These are phyloP conservation scores for Trametes hirsuta DNA, from an alignment of 1,284 basidiomycete species.

Conservation along the genomic window DNA sequence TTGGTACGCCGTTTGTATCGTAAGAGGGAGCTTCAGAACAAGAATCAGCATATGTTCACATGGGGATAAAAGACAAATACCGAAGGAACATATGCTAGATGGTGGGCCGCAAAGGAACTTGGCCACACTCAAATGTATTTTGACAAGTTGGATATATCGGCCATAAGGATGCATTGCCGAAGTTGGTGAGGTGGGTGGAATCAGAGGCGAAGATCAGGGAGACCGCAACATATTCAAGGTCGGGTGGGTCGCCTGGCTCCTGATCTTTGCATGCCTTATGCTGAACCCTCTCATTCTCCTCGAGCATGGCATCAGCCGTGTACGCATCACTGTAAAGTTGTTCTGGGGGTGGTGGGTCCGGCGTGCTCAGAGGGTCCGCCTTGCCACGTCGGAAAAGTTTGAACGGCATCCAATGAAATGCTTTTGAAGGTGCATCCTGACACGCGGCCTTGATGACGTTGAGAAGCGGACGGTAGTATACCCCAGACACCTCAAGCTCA, in stretches of 20 bases:
- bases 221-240: neutral
- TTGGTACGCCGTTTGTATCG: neutral
- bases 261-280: neutral
- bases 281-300: neutral
- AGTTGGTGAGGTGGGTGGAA: neutral
- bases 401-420: neutral
- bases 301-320: neutral
- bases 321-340: neutral
- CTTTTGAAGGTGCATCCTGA: neutral
- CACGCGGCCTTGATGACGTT: slow-evolving; percentile 8
- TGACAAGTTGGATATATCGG: neutral
- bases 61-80: neutral
- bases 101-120: neutral
- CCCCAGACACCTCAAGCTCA: slow-evolving; percentile 26
- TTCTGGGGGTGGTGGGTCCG: neutral
- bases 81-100: neutral
- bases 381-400: too few relatives aligned
- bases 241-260: neutral
- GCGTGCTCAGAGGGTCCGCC: too few relatives aligned
- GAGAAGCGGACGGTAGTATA: slow-evolving; percentile 18
- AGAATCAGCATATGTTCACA: neutral
- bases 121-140: neutral
- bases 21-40: neutral
- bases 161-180: neutral
- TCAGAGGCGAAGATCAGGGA: neutral